These are phyloP conservation scores for Trichoderma sp. DNA, from an alignment of 2,329 filamentous ascomycete genomes.

Conservation along the genomic window DNA sequence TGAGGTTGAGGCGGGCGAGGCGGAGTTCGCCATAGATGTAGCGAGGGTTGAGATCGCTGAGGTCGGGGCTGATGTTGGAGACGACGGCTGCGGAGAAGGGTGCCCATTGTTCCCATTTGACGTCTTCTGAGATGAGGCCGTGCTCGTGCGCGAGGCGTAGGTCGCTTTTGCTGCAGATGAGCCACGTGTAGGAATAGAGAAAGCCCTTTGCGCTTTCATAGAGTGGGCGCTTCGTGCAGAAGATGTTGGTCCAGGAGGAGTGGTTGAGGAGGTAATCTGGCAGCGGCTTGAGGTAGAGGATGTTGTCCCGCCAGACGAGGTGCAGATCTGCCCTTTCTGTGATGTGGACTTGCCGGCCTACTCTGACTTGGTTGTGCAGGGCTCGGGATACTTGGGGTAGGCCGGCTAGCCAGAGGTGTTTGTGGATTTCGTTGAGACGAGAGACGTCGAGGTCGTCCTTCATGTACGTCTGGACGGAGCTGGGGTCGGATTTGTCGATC, in stretches of 20 bases:
- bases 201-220: slow-evolving; percentile 11
- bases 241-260: neutral
- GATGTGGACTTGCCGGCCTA: slow-evolving; percentile 10
- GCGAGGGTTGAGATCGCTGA: neutral
- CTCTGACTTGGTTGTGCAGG: slow-evolving; percentile 11
- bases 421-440: slow-evolving; percentile 9
- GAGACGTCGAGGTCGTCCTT: slow-evolving; percentile 7
- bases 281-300: slow-evolving; percentile 18
- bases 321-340: slow-evolving; percentile 16
- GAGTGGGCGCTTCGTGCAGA: neutral
- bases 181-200: slow-evolving; percentile 15
- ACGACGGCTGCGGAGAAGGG: slow-evolving; percentile 17
- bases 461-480: neutral
- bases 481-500: neutral
- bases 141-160: slow-evolving; percentile 5
- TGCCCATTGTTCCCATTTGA: slow-evolving; percentile 11
- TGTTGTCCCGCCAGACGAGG: slow-evolving; percentile 15
- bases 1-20: neutral
- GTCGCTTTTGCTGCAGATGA: slow-evolving; percentile 21
- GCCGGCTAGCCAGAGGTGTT: slow-evolving; percentile 19
- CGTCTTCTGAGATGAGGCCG: neutral
- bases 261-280: slow-evolving; percentile 10
- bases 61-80: neutral
- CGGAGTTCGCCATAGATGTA: slow-evolving; percentile 15
- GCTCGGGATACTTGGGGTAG: slow-evolving; percentile 5